Base-by-base conservation (phyloP, 2,329 filamentous ascomycete genomes). In the Cladosporium velox region DNA sequence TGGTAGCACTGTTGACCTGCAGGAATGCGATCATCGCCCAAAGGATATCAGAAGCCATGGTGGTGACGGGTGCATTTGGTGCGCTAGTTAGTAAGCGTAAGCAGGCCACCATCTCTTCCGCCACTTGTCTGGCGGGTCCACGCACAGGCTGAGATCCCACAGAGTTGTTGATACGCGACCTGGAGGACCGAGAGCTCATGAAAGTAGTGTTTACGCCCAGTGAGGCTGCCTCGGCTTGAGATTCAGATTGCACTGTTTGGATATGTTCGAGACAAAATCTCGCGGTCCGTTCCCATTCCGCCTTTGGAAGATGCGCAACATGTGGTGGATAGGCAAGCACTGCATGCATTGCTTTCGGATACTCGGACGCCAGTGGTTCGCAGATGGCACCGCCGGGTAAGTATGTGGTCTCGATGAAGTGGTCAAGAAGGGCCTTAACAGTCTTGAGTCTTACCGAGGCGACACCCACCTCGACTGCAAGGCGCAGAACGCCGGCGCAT, bases 261-360 rank as follows among this genome's bases (percentile, higher is more conserved):
- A 97, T 82, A n/a, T 83, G 82, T 34, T 86, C 81, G 62, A 89
- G 81, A 70, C 91, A 91, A 72, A 98, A 95, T 60, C 88, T 84
- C 18, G 91, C 84, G n/a, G 57, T 35, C 12, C 55, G 64, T 34
- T 60, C 57, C 93, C 93, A 97, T 66, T 87, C 84, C 15, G 87
- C 83, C 24, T 81, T 81, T 12, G 87, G 85, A 14, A 98, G 82
- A 72, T 93, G 89, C 77, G 98, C 96, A 32, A 91, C 88, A 76
- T 96, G 92, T 21, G 91, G 85, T 55, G 88, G 87, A 72, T 91
- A 87, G 51, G 88, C 86, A 21, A 98, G 84, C 3, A 97, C 79
- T 32, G 86, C 83, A 4, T 86, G 82, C 70, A 99, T 80, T 24
- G 88, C 86, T 79, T 91, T 96, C 70, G 91, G 84, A 75, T 97